Base-by-base conservation (phyloP, 169 alveolate species). In the Besnoitia besnoiti region DNA sequence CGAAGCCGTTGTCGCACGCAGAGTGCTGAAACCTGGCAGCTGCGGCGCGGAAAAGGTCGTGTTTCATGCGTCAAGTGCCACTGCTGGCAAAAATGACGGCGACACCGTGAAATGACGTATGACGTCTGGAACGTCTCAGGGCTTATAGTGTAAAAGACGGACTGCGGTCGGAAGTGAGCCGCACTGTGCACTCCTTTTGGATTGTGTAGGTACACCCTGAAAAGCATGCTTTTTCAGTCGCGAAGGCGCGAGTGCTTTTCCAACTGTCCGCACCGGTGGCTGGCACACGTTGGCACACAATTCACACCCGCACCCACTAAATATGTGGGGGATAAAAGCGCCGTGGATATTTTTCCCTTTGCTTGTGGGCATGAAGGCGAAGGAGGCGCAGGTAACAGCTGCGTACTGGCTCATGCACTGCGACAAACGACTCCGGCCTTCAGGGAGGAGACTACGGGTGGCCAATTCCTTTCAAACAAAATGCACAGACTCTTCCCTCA, bases 401-500 rank as follows among this genome's bases (percentile, higher is more conserved):
- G 8, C 46, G 84, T 2, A 37, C 3, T 73, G 8, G 33, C 46
- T 30, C 84, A 73, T 24, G 49, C 44, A 3, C 33, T 39, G 49
- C 33, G 84, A 44, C 16, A 5, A 30, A 33, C 33, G 42, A 39
- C 33, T 33, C 49, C 62, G 35, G 12, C 27, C 27, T 77, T 30
- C 59, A 77, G 87, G 61, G 3, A 24, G 14, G 19, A 3, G 59
- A 30, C 62, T 12, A 59, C 21, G 33, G 33, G 12, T 94, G 93
- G 94, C 95, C 94, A n/a, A 92, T 94, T 4, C 90, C 50, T 35
- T 94, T 94, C 67, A 39, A 79, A 33, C 91, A 94, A 59, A 91
- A 89, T 73, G 91, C 94, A 2, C 93, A 94, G 91, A 94, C 94
- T 14, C 91, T 94, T 4, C 94, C 95, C 33, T 91, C 95, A 33